Evolutionary conservation across 75 land plant genomes (phyloP), one percentile per base, ranked within the genome.

Genomic region (Cunninghamia lanceolata): DNA sequence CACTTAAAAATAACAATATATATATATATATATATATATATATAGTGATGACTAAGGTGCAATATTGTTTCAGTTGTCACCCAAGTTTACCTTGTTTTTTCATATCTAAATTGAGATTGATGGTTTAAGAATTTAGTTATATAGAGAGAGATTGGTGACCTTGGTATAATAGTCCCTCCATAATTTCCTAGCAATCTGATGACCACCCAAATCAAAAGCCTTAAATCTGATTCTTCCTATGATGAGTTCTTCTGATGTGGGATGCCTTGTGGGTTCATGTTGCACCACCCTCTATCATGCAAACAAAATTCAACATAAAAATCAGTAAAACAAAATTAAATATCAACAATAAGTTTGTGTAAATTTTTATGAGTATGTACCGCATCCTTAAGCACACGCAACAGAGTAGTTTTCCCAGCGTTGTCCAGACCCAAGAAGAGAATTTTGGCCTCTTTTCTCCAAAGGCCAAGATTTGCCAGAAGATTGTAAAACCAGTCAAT

Each of bases 141-240:
- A 47, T 13, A 50, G 1, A 50, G 3, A 50, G 15, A 50, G 14
- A 13, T 50, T 13, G 14, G 0, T 25, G 9, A 63, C 68, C 28
- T 63, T 7, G 10, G 68, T 63, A 25, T 63, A 63, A 63, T 63
- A 63, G 28, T 63, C 68, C 2, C 28, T 89, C 90, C 90, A 89
- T 40, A 89, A 86, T 46, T 90, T 90, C 35, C 90, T 85, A 70
- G 89, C 89, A 42, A 89, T 89, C 84, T 87, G 90, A 74, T 89
- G 90, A 50, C 90, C 90, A 13, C 90, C 90, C 52, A 89, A 77
- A 52, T 89, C 90, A 84, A 89, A 89, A 38, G 90, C 90, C 79
- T 89, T 89, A 43, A 89, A 89, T 86, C 84, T 89, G 86, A 89
- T 88, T 81, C 84, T 89, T 16, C 90, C 90, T 3, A 38, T 79